Percentiles rank a stretch among this genome's conserved stretches.
phyloP scores from a whole-genome alignment of 2,329 filamentous ascomycete species.

The Phialophora tarda region DNA sequence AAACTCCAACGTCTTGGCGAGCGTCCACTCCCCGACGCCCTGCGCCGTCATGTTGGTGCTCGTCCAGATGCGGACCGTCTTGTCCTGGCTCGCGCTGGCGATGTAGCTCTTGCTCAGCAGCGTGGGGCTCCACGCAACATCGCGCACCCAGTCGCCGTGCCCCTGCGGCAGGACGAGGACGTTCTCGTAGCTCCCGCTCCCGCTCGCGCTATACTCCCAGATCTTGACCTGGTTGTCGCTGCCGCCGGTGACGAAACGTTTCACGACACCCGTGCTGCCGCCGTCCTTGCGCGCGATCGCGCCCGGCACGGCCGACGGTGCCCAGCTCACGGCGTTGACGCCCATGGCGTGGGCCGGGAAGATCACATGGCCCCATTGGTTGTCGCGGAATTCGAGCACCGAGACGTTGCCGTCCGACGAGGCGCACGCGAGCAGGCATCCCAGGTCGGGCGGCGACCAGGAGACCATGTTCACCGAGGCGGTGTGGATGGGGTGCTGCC shows the following conservation, averaged over 20 bases:
- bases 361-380: conserved; percentile 84
- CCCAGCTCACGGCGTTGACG: conserved; percentile 96
- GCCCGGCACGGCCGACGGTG: conserved; percentile 81
- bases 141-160: conserved; percentile 95
- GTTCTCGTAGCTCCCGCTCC: conserved; percentile 58
- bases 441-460: conserved; percentile 96
- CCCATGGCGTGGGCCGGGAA: conserved; percentile 93
- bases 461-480: conserved; percentile 95
- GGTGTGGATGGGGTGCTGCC: conserved; percentile 91
- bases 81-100: conserved; percentile 92
- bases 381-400: conserved; percentile 96
- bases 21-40: conserved; percentile 75
- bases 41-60: conserved; percentile 58
- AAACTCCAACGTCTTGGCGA: conserved; percentile 80
- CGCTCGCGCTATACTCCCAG: conserved; percentile 76
- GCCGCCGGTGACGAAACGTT: conserved; percentile 91
- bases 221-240: conserved; percentile 93
- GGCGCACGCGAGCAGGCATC: conserved; percentile 92
- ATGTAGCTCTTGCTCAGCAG: conserved; percentile 97
- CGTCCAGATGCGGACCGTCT: conserved; percentile 97
- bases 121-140: conserved; percentile 96
- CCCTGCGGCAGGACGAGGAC: conserved; percentile 68
- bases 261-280: conserved; percentile 54
- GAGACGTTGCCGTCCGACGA: conserved; percentile 92
- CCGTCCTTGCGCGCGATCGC: conserved; percentile 78